phyloP scores from a whole-genome alignment of 2,329 filamentous ascomycete species.

The Aureobasidium uvarum region DNA sequence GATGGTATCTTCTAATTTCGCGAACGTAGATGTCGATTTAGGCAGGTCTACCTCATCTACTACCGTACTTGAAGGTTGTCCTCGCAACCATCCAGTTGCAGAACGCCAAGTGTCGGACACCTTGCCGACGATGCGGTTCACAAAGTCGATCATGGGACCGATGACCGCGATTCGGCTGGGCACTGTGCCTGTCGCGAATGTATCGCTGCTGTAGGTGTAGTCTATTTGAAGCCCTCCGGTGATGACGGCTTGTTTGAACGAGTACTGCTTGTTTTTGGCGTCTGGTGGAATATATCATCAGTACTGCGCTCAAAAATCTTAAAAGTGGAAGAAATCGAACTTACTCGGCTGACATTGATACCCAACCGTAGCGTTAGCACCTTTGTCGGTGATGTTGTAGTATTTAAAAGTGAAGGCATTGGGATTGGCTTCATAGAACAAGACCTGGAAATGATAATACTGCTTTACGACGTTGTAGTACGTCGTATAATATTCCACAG shows the following conservation, averaged over 20 bases:
- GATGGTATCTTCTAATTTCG: not conserved
- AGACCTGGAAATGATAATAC: slow-evolving; percentile 32
- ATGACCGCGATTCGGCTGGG: not conserved
- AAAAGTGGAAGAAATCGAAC: not conserved
- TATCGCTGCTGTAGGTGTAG: slow-evolving; percentile 9
- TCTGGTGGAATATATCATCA: not conserved
- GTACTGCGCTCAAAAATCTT: not conserved
- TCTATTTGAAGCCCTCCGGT: slow-evolving; percentile 20
- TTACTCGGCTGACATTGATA: slow-evolving; percentile 25
- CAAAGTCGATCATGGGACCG: not conserved
- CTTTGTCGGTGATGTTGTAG: slow-evolving; percentile 27
- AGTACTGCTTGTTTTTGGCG: slow-evolving; percentile 25
- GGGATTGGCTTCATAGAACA: slow-evolving; percentile 12
- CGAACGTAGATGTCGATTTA: not conserved
- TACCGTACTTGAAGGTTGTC: not conserved
- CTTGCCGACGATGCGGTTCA: not conserved
- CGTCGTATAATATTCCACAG: slow-evolving; percentile 30
- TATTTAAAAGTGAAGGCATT: slow-evolving; percentile 28
- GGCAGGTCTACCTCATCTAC: not conserved
- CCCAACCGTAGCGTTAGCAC: slow-evolving; percentile 26
- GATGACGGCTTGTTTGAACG: slow-evolving; percentile 27
- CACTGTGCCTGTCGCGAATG: not conserved
- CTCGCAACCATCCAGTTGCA: slow-evolving; percentile 3
- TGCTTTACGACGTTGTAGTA: slow-evolving; percentile 19
- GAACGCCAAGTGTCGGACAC: not conserved